Conservation (phyloP, 1,139 yeast species). For the Lodderomyces parapsilosis region DNA sequence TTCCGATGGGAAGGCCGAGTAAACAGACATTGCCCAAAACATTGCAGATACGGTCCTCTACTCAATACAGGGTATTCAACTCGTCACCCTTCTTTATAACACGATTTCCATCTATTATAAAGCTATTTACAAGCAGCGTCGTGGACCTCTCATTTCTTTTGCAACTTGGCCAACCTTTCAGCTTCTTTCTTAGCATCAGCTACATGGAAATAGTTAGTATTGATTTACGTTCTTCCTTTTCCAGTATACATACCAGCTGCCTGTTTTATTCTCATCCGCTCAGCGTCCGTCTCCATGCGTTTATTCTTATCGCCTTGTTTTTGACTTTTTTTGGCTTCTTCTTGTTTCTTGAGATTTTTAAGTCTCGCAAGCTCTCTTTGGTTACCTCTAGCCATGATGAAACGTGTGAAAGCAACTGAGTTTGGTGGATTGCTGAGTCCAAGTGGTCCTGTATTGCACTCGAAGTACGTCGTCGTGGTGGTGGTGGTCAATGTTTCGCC, state of each 20-base stretch:
- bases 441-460: not conserved
- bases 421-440: not conserved
- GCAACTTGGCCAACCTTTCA: slow-evolving; percentile 17
- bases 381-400: slow-evolving; percentile 86
- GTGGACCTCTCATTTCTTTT: slow-evolving; percentile 14
- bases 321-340: slow-evolving; percentile 55
- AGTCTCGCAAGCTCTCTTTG: slow-evolving; percentile 94
- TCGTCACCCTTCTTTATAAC: too few species aligned
- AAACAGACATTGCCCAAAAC: too few species aligned
- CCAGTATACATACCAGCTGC: slow-evolving; percentile 58
- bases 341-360: slow-evolving; percentile 79
- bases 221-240: not conserved
- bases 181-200: slow-evolving; percentile 68
- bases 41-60: too few species aligned
- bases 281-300: slow-evolving; percentile 86
- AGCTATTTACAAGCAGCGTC: too few species aligned
- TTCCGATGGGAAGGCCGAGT: too few species aligned
- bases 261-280: slow-evolving; percentile 83
- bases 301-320: slow-evolving; percentile 85
- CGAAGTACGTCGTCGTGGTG: not conserved
- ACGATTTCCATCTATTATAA: too few species aligned
- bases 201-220: slow-evolving; percentile 12
- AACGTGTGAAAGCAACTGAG: not conserved
- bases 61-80: too few species aligned
- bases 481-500: not conserved